A percentile compares a stretch with the other conserved stretches of the same genome.
These are phyloP conservation scores for Plasmodium ovale DNA, from an alignment of 169 alveolate species.

Conservation along the genomic window DNA sequence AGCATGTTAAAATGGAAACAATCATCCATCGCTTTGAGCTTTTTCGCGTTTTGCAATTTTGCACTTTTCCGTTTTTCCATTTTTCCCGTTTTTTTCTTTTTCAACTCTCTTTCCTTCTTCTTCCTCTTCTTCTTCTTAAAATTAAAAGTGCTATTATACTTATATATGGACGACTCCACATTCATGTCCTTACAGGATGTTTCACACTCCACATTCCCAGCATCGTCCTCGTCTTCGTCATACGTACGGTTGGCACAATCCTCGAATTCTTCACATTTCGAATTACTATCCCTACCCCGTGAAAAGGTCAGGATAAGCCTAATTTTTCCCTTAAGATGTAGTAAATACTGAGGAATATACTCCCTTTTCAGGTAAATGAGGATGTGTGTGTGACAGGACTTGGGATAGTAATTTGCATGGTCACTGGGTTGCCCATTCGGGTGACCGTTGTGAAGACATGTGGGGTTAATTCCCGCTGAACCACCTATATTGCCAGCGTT, in stretches of 20 bases:
- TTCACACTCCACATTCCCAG: neutral
- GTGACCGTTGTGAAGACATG: too few relatives aligned
- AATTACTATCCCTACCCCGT: neutral
- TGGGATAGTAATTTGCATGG: too few relatives aligned
- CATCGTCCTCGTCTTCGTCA: neutral
- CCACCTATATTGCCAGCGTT: neutral
- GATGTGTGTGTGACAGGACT: too few relatives aligned
- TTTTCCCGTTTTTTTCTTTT: constrained; percentile 20
- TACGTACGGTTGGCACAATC: neutral
- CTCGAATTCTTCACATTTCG: neutral
- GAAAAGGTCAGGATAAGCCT: constrained; percentile 32
- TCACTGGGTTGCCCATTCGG: too few relatives aligned
- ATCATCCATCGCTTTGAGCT: constrained; percentile 32
- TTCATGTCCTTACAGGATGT: neutral
- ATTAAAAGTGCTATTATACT: constrained; percentile 26
- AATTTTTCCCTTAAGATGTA: constrained; percentile 41
- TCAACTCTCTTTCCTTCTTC: constrained; percentile 19
- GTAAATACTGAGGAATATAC: constrained; percentile 31
- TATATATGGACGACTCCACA: neutral
- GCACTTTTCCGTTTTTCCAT: too few relatives aligned
- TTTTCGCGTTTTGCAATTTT: neutral
- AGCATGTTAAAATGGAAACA: constrained; percentile 1
- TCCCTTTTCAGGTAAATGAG: constrained; percentile 46
- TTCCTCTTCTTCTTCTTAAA: constrained; percentile 4
- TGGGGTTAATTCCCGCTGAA: constrained; percentile 1